A percentile compares a stretch with the other conserved stretches of the same genome.
These are phyloP conservation scores for Sphaerulina populicola DNA, from an alignment of 2,329 filamentous ascomycete genomes.

Conservation along the genomic window DNA sequence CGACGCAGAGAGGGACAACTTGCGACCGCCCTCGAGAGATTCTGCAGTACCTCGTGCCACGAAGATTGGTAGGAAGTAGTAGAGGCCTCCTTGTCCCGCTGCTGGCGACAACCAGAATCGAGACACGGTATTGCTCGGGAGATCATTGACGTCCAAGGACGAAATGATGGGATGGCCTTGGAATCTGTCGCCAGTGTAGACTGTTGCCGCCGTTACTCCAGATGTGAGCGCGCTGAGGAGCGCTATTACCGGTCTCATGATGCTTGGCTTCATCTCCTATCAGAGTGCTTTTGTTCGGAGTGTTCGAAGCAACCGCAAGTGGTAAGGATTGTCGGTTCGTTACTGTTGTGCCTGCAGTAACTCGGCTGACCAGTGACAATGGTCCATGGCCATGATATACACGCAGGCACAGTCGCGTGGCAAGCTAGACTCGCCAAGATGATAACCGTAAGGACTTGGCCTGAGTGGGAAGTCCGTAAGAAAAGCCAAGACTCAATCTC, in stretches of 20 bases:
- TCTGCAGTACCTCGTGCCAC: slow-evolving; percentile 34
- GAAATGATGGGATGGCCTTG: slow-evolving; percentile 21
- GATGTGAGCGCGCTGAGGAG: not conserved
- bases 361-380: slow-evolving; percentile 1
- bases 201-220: slow-evolving; percentile 6
- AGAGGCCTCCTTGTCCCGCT: slow-evolving; percentile 34
- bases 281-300: not conserved
- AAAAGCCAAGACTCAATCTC: slow-evolving; percentile 12
- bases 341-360: not conserved
- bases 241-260: not conserved
- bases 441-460: slow-evolving; percentile 10
- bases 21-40: slow-evolving; percentile 32
- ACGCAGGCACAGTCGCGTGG: slow-evolving; percentile 9
- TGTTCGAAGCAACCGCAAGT: not conserved
- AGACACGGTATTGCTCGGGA: slow-evolving; percentile 32
- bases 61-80: slow-evolving; percentile 34
- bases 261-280: not conserved
- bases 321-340: not conserved
- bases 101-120: slow-evolving; percentile 35
- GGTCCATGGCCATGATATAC: slow-evolving; percentile 3
- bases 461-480: slow-evolving; percentile 15
- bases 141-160: slow-evolving; percentile 31
- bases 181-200: slow-evolving; percentile 19
- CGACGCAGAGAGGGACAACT: slow-evolving; percentile 33
- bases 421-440: slow-evolving; percentile 13